These are phyloP conservation scores for Cinnamomum chago DNA, from an alignment of 164 flowering plant genomes.

Conservation along the genomic window DNA sequence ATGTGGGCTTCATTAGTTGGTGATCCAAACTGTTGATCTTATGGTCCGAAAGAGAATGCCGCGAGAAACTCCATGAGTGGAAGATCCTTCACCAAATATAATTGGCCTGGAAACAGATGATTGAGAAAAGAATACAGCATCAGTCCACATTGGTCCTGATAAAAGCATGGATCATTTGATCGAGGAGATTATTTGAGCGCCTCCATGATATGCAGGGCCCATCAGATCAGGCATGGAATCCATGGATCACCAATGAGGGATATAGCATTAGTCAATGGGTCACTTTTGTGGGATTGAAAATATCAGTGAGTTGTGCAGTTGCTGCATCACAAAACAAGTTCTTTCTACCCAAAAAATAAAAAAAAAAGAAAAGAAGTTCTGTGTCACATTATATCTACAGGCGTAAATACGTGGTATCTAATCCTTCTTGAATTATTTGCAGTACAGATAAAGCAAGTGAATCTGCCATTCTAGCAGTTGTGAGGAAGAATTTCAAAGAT, in stretches of 20 bases:
- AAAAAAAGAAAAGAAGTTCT: too few relatives aligned
- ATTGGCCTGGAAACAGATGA: neutral
- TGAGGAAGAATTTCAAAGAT: conserved; percentile 56
- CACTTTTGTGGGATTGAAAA: too few relatives aligned
- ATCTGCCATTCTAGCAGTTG: conserved; percentile 72
- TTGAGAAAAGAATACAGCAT: neutral
- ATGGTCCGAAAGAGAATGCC: neutral
- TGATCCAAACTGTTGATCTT: neutral
- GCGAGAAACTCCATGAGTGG: too few relatives aligned
- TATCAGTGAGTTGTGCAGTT: too few relatives aligned
- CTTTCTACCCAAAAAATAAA: too few relatives aligned
- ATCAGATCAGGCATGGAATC: neutral
- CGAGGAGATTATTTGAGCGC: neutral
- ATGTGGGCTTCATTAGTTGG: neutral
- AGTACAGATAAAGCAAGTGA: conserved; percentile 94
- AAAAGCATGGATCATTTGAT: neutral
- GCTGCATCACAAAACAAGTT: too few relatives aligned
- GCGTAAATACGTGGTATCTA: neutral
- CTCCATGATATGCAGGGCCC: neutral
- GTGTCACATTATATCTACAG: neutral
- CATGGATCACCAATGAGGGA: neutral
- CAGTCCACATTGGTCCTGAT: neutral
- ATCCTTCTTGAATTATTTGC: conserved; percentile 26
- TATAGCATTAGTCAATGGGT: too few relatives aligned
- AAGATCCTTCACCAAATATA: neutral